Base-by-base conservation (phyloP, 441 rosid species). In the Aquilaria agallochum region DNA sequence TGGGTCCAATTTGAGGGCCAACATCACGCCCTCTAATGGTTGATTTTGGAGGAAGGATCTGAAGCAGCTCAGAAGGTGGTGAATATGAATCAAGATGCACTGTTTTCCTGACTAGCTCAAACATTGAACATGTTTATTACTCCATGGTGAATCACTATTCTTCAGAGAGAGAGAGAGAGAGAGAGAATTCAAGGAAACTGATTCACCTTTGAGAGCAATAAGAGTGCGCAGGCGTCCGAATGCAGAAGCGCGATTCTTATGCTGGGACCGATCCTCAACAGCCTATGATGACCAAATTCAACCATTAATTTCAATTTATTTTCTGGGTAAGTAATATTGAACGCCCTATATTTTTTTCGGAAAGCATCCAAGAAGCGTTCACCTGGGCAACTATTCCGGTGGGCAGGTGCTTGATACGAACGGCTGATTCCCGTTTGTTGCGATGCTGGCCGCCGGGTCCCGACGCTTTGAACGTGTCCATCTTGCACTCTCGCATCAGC, bases 371-470 rank as follows among this genome's bases (percentile, higher is more conserved):
- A 27, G 32, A 63, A 32, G 40, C 2, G 42, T 5, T n/a, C 53
- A 84, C 94, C 80, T 89, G 99, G 55, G 97, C 84, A 13, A 82
- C 76, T 56, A 94, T 69, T 27, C 94, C 95, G 31, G 97, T 94
- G 46, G 97, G 97, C 8, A 83, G 68, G 55, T 94, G 97, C 82
- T 83, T 91, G 63, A 94, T 72, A 15, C 96, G 83, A 12, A 94
- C 96, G 50, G 96, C 97, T n/a, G 97, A 84, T 70, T 94, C 99
- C 7, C 97, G 92, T 62, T 94, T 94, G 80, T 94, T 94, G 46
- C 99, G 87, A 85, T 91, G 99, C 68, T 94, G 99, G 45, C 99
- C 97, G n/a, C 97, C 99, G 0, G 96, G 95, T 1, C 97, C 96
- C 13, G 96, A 91, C 4, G 91, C 70, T 73, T 82, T 89, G 66